Conservation (phyloP, 768 basidiomycete genomes). For the Mycena sanguinolenta region DNA sequence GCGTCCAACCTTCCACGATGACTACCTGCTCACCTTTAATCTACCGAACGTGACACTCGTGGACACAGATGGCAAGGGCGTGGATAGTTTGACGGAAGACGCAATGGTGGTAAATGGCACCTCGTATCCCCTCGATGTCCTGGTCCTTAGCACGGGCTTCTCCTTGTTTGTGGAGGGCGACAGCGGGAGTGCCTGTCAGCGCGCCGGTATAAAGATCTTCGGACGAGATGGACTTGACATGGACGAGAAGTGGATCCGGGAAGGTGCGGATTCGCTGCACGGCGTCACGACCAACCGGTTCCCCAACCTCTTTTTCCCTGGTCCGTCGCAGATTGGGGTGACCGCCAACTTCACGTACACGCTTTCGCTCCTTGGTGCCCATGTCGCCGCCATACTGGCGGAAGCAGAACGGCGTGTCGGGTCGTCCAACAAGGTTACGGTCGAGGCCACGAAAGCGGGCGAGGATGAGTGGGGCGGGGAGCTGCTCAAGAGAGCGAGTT, state of each 20-base stretch:
- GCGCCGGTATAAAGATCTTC: background rate
- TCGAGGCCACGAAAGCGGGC: constrained; percentile 23
- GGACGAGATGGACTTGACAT: constrained; percentile 25
- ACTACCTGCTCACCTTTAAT: constrained; percentile 38
- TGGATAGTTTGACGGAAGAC: constrained; percentile 7
- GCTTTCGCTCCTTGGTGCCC: constrained; percentile 2
- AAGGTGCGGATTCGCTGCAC: constrained; percentile 29
- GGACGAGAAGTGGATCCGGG: constrained; percentile 25
- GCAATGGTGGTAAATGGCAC: constrained; percentile 25
- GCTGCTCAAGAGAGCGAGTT: constrained; percentile 14
- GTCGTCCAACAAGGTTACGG: background rate
- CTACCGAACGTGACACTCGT: constrained; percentile 33
- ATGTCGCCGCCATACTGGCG: constrained; percentile 21
- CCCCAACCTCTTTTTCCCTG: constrained; percentile 37
- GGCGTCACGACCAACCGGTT: constrained; percentile 30
- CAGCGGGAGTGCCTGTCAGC: constrained; percentile 5
- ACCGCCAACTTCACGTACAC: constrained; percentile 25
- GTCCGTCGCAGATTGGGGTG: constrained; percentile 5
- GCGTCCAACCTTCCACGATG: constrained; percentile 39
- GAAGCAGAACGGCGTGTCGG: constrained; percentile 10
- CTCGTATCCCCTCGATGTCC: constrained; percentile 26
- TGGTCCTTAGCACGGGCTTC: constrained; percentile 33
- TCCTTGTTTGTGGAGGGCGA: background rate
- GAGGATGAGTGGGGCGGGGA: constrained; percentile 19
- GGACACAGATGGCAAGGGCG: constrained; percentile 37